Conservation (phyloP, 2,329 filamentous ascomycete genomes). For the Fusarium sororula region DNA sequence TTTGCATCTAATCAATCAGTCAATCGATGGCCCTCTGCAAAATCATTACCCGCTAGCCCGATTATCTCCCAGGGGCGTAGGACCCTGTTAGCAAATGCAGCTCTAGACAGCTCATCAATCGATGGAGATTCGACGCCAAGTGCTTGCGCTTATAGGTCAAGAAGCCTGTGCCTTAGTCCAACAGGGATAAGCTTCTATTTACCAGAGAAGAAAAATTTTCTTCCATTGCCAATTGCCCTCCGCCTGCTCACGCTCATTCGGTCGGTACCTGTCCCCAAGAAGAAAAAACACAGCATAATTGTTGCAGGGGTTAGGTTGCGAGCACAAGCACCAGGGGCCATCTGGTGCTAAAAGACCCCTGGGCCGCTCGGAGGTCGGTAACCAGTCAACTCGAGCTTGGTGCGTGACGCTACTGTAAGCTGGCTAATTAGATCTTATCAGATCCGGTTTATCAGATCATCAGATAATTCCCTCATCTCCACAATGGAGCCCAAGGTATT, state of each 20-base stretch:
- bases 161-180: not conserved
- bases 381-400: slow-evolving; percentile 36
- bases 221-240: slow-evolving; percentile 8
- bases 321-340: slow-evolving; percentile 3
- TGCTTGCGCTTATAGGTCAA: not conserved
- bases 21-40: not conserved
- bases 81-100: not conserved
- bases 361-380: slow-evolving; percentile 25
- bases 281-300: slow-evolving; percentile 10
- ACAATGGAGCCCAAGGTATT: slow-evolving; percentile 33
- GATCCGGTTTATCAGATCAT: slow-evolving; percentile 65
- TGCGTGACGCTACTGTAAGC: slow-evolving; percentile 32
- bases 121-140: not conserved
- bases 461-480: slow-evolving; percentile 59
- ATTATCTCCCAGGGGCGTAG: not conserved
- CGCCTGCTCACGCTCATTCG: slow-evolving; percentile 4
- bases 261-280: slow-evolving; percentile 26
- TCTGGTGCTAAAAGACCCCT: slow-evolving; percentile 19
- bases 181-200: not conserved
- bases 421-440: slow-evolving; percentile 50
- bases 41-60: slow-evolving; percentile 5
- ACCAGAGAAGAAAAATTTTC: slow-evolving; percentile 20
- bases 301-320: slow-evolving; percentile 11
- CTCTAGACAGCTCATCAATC: slow-evolving; percentile 8
- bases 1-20: slow-evolving; percentile 9